Base-by-base conservation (phyloP, 2,329 filamentous ascomycete species). In the Setomelanomma holmii region DNA sequence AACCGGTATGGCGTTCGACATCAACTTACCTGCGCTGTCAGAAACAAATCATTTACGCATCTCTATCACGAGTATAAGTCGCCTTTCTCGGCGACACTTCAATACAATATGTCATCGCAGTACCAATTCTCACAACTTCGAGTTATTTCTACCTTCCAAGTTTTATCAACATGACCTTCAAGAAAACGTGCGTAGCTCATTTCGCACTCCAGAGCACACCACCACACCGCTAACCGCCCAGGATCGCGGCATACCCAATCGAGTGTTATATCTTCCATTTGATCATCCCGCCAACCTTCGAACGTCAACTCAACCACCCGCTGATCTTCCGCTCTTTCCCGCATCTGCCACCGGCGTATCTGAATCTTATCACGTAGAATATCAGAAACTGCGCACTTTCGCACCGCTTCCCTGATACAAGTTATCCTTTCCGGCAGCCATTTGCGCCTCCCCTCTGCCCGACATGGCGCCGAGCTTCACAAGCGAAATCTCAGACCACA, bases 401-500 rank as follows among this genome's bases (percentile, higher is more conserved):
- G 43, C 48, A 39, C 19, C 11, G 12, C 5, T 34, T 4, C 38
- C 20, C 46, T 40, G 4, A 45, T 20, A 45, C 17, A 36, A 20
- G 42, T 17, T 38, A 54, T 48, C 20, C 16, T 35, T 21, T 45
- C 46, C 53, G 46, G 53, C 20, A 44, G 23, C 34, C 17, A 17
- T 14, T 22, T 30, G 19, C 8, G 8, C n/a, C n/a, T n/a, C 44
- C 47, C 42, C 17, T 48, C 39, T 22, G 40, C 43, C 52, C 52
- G 52, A 44, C 47, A 51, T 48, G 52, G 40, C 39, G 47, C 52
- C 52, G 52, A 51, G 47, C 47, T 41, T 19, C 39, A 40, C 40
- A n/a, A 10, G 14, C 43, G 14, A 36, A 17, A 19, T 49, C 23
- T 42, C 39, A 39, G 16, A 45, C 41, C 42, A 49, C 23, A 21